Evolutionary conservation across 805 yeast genomes (phyloP).

Genomic region (Yarrowia deformans): DNA sequence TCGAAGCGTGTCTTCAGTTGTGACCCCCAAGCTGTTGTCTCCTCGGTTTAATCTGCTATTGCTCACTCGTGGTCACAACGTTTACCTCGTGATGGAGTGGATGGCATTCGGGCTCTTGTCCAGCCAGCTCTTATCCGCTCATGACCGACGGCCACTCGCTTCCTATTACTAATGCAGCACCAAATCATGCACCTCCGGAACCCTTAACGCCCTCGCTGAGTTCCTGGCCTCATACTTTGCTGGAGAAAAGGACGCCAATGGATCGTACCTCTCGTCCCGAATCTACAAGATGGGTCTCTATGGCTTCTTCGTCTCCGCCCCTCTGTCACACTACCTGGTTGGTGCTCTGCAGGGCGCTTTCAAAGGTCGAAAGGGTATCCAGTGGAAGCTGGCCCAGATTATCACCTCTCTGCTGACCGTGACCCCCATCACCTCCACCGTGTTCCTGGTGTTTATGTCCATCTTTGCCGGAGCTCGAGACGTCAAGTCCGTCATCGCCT

Average conservation of each 20-base stretch:
- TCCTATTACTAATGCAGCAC: slow-evolving; percentile 43
- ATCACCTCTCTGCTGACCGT: slow-evolving; percentile 50
- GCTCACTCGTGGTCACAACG: too few relatives aligned
- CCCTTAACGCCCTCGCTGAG: slow-evolving; percentile 51
- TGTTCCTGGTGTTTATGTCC: slow-evolving; percentile 50
- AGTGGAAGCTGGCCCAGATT: slow-evolving; percentile 50
- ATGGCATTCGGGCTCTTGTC: too few relatives aligned
- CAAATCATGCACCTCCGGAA: slow-evolving; percentile 51
- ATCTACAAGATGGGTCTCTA: slow-evolving; percentile 53
- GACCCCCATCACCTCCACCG: slow-evolving; percentile 49
- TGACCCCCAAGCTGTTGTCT: too few relatives aligned
- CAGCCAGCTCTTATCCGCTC: too few relatives aligned
- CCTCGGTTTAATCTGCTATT: too few relatives aligned
- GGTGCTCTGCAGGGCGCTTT: slow-evolving; percentile 50
- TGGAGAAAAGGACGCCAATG: slow-evolving; percentile 51
- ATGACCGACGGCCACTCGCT: background rate
- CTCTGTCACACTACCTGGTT: slow-evolving; percentile 51
- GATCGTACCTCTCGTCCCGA: slow-evolving; percentile 49
- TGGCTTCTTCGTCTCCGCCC: slow-evolving; percentile 52
- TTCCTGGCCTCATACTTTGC: slow-evolving; percentile 50
- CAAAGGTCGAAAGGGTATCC: slow-evolving; percentile 46
- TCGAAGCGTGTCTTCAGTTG: too few relatives aligned
- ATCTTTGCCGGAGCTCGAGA: slow-evolving; percentile 52
- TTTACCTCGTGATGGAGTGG: too few relatives aligned
- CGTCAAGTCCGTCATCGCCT: slow-evolving; percentile 45